Percentiles rank a stretch among this genome's conserved stretches.
Conservation (phyloP, 805 yeast genomes). For the Candida sithepensis region DNA sequence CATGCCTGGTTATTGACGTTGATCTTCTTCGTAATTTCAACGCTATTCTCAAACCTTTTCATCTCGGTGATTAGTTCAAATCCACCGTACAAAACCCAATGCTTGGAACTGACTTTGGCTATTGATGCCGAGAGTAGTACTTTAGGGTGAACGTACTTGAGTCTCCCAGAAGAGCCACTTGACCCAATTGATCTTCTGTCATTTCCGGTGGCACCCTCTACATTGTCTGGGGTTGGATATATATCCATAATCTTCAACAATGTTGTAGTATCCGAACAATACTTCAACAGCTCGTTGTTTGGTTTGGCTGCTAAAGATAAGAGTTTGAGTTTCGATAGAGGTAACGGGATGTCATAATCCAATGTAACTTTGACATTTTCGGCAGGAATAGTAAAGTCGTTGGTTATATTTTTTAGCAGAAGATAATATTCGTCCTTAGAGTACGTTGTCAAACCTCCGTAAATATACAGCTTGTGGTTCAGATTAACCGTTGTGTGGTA, state of each 20-base stretch:
- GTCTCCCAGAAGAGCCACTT: neutral
- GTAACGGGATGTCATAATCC: constrained; percentile 41
- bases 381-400: constrained; percentile 31
- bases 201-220: neutral
- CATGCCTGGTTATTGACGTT: constrained; percentile 47
- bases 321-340: constrained; percentile 39
- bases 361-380: constrained; percentile 28
- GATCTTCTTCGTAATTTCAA: constrained; percentile 32
- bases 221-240: neutral
- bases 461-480: constrained; percentile 34
- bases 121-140: constrained; percentile 47
- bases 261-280: constrained; percentile 39
- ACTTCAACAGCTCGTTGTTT: constrained; percentile 34
- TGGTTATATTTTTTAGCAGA: constrained; percentile 25
- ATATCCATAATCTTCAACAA: constrained; percentile 23
- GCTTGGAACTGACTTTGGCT: constrained; percentile 49
- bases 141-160: constrained; percentile 39
- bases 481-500: constrained; percentile 42
- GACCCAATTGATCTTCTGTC: constrained; percentile 9
- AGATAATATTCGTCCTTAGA: constrained; percentile 22
- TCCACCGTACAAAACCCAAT: constrained; percentile 69
- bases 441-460: constrained; percentile 42
- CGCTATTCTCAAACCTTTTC: constrained; percentile 33
- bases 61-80: constrained; percentile 41
- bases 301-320: constrained; percentile 40